Evolutionary conservation across 805 yeast species (phyloP), one percentile per base, ranked within the genome.

Genomic region (Saccharomyces mikatae): DNA sequence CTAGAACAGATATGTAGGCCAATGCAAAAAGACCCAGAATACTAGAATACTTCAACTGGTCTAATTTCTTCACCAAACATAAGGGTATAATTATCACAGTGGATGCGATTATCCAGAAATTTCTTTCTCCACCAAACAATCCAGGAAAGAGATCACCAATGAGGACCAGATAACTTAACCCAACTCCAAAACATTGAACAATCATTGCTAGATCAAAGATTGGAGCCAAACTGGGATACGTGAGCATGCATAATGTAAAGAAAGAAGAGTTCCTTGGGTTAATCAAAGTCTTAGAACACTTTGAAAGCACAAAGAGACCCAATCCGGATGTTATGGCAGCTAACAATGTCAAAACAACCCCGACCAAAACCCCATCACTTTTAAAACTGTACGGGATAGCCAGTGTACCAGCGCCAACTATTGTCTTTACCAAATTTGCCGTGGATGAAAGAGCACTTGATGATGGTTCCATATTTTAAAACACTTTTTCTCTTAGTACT

Each of bases 161-260:
- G 52, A 87, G 77, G 17, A 87, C 87, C 55, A 87, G 66, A 62
- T 87, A 87, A 49, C 84, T 78, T 13, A 87, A 74, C 2, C 85
- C 84, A 17, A 84, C 90, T 26, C 95, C 95, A 70, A 84, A 87
- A 66, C 92, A 86, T 70, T 87, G 90, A 49, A 86, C 74, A 32
- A 85, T 80, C 66, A 87, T 86, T 36, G 89, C 86, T 26, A 83
- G 69, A 69, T 87, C 94, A 64, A 87, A 87, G n/a, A 86, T 63
- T 5, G 86, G 77, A 4, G 86, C 76, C 28, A 86, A 67, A n/a
- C 76, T 76, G 0, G 94, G 94, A 62, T 86, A 86, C 0, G 92
- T 84, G 55, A 86, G 72, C 50, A 80, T 76, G 65, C 92, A 86
- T 13, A 87, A 72, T 28, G 83, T 80, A 70, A 87, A 87, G 66